Base-by-base conservation (phyloP, 192 early-diverging fungal species). In the Coemansia sp. region DNA sequence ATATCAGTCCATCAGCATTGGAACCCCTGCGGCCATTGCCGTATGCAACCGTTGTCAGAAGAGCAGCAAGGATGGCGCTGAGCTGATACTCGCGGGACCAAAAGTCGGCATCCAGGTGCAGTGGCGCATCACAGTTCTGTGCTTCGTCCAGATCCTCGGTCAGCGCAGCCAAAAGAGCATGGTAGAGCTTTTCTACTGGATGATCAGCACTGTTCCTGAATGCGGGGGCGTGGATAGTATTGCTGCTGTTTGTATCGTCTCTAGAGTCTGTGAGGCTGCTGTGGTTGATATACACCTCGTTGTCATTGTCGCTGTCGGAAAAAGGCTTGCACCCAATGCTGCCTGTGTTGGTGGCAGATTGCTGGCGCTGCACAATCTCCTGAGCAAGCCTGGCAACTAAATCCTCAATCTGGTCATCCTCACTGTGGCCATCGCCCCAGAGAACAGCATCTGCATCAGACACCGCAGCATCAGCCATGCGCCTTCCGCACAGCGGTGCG, bases 11-110 rank as follows among this genome's bases (percentile, higher is more conserved):
- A 12, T 16, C 57, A 40, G 39, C 38, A 19, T 59, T 38, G n/a
- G 57, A 59, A 9, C 13, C 38, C 0, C 45, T 41, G 7, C 17
- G 10, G 2, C 32, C 32, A 32, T 32, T 25, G 50, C 63, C 48
- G 51, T 54, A 32, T 9, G 63, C 41, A 2, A 51, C 44, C 19
- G 38, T 41, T 0, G 80, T 71, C 17, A 71, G 51, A 37, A 82
- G 65, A 10, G 71, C 64, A 0, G 71, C 80, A 44, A 82, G 32
- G 6, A 64, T 61, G 20, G 73, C 75, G 51, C 75, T 65, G 46
- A 77, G 68, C 62, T 74, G 74, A 63, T 69, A 82, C 49, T 77
- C 80, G 68, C 70, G 68, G 43, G 66, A 50, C 74, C 80, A 82
- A 40, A 74, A 82, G 19, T 82, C 79, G 5, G n/a, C 20, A 25